phyloP scores from a whole-genome alignment of 1,139 yeast species.

The Protomyces arabidopsidicola region DNA sequence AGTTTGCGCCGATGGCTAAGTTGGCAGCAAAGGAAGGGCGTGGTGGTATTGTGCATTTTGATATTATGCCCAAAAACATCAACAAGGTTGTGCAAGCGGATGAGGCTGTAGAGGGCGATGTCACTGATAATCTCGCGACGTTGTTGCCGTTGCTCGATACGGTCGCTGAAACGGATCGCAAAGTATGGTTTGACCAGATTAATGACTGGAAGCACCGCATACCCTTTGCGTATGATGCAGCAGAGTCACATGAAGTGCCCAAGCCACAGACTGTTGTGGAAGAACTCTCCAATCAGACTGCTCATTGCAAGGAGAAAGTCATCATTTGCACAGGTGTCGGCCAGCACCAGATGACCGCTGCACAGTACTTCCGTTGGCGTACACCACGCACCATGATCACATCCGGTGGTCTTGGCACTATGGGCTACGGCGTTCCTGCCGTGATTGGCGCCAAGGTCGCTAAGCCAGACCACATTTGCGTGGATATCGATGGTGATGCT shows the following conservation, averaged over 20 bases:
- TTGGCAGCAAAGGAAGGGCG: conserved; percentile 79
- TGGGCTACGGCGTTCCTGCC: conserved; percentile 96
- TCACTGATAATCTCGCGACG: conserved; percentile 65
- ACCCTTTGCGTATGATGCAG: conserved; percentile 74
- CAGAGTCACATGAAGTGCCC: conserved; percentile 72
- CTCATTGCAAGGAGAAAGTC: conserved; percentile 60
- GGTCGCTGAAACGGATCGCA: conserved; percentile 46
- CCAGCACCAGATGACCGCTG: conserved; percentile 99
- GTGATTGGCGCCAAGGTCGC: conserved; percentile 99
- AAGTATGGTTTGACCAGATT: conserved; percentile 72
- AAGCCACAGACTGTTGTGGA: conserved; percentile 89
- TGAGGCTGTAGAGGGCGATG: conserved; percentile 96
- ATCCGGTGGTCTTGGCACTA: conserved; percentile 97
- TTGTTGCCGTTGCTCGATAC: conserved; percentile 56
- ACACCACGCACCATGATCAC: conserved; percentile 89
- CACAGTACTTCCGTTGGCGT: conserved; percentile 92
- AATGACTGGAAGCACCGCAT: conserved; percentile 78
- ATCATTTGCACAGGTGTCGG: conserved; percentile 97
- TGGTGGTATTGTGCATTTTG: conserved; percentile 96
- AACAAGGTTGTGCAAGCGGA: conserved; percentile 97
- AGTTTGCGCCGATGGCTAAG: conserved; percentile 91
- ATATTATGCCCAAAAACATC: conserved; percentile 91
- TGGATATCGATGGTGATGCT: conserved; percentile 98
- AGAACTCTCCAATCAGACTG: conserved; percentile 70
- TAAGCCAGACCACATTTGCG: conserved; percentile 86